phyloP scores from a whole-genome alignment of 345 rosid species.

The Corchorus olitorius region DNA sequence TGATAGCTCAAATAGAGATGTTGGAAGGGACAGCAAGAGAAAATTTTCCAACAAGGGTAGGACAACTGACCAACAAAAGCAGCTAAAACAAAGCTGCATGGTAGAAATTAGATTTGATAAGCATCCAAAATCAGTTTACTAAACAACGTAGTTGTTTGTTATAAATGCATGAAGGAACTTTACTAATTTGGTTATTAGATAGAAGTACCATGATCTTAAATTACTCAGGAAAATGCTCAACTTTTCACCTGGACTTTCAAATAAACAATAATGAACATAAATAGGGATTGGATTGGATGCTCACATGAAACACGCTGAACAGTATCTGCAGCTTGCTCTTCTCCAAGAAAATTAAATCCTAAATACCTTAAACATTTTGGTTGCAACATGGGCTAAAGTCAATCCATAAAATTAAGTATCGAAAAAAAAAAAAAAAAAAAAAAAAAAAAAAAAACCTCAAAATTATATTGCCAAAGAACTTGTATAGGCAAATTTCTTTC shows the following conservation, averaged over 20 bases:
- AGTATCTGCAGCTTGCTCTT: slow-evolving; percentile 39
- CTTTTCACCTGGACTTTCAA: not conserved
- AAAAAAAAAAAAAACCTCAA: not conserved
- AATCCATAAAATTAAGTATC: slow-evolving; percentile 18
- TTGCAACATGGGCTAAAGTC: slow-evolving; percentile 24
- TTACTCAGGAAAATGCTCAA: not conserved
- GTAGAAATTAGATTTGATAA: not conserved
- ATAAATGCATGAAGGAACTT: not conserved
- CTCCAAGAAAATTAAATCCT: slow-evolving; percentile 67
- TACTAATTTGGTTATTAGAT: not conserved
- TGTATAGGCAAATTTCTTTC: not conserved
- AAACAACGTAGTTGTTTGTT: not conserved
- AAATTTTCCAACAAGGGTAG: not conserved
- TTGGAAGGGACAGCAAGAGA: not conserved
- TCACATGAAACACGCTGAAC: slow-evolving; percentile 44
- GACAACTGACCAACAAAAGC: not conserved
- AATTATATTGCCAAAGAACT: not conserved
- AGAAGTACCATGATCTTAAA: not conserved
- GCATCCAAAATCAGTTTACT: slow-evolving; percentile 5
- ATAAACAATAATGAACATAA: slow-evolving; percentile 16
- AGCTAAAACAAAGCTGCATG: not conserved
- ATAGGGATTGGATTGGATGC: slow-evolving; percentile 20
- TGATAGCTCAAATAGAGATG: not conserved
- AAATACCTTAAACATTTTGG: slow-evolving; percentile 62
- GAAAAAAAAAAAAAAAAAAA: not conserved